Evolutionary conservation across 805 yeast genomes (phyloP), one percentile per base, ranked within the genome.

Genomic region (Saturnispora kantuleensis): DNA sequence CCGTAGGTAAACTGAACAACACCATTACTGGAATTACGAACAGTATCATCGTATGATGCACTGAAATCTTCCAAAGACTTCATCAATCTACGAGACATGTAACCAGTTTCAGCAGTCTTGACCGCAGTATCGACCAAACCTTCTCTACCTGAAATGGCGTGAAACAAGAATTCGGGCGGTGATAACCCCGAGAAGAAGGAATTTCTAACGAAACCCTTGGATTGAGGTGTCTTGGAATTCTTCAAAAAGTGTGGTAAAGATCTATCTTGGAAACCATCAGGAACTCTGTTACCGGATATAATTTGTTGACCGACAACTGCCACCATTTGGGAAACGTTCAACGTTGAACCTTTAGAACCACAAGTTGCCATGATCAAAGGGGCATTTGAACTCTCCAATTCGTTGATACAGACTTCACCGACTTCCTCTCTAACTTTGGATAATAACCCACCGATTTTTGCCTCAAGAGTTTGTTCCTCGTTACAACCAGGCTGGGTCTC

Each of bases 271-370:
- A 93, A 93, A n/a, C 99, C 99, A 72, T 93, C 96, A 18, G 98
- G 97, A 50, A 93, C 98, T 76, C 99, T 95, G 62, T 87, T 85
- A 65, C 99, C 99, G 4, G 96, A 81, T 55, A 93, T 93, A 70
- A 93, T 93, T 67, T 93, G 99, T 69, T 93, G 99, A 45, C 98
- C 98, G 28, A 93, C 98, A 61, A 90, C 96, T 0, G 99, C 99
- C 74, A 93, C 97, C 99, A 93, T 93, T 70, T 93, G 99, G 11
- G 98, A 93, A 29, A 93, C 98, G 64, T 93, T 93, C 50, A 94
- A 75, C 0, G 96, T 88, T 34, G 97, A 93, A 66, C 99, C 99
- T 65, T 93, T 93, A 35, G 97, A 90, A 55, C 99, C 99, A 74
- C 97, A 93, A 1, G 96, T 86, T 10, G 99, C 97, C 99, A 93